These are phyloP conservation scores for Arabidopsis arenosa DNA, from an alignment of 345 rosid species.

Conservation along the genomic window DNA sequence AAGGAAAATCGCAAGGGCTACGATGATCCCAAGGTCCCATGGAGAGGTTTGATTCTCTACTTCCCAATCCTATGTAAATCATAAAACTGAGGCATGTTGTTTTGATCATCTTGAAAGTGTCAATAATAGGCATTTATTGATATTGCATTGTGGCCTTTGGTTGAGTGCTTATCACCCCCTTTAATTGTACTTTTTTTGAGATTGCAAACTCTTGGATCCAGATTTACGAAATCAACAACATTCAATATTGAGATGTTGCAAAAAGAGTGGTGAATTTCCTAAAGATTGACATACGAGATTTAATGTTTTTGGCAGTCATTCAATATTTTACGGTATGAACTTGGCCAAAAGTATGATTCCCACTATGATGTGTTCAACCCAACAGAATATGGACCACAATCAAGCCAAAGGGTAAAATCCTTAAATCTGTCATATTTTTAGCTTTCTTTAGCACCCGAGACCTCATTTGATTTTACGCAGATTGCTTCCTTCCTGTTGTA, in stretches of 20 bases:
- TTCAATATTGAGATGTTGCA: conserved; percentile 7
- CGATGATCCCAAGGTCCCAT: conserved; percentile 68
- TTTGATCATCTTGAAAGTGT: background rate
- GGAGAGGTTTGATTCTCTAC: conserved; percentile 64
- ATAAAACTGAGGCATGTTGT: background rate
- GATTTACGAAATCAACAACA: conserved; percentile 7
- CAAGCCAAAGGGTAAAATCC: conserved; percentile 72
- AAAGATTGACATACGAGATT: conserved; percentile 24
- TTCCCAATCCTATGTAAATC: background rate
- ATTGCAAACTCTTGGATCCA: conserved; percentile 8
- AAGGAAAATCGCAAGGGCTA: conserved; percentile 70
- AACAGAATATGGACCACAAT: conserved; percentile 79
- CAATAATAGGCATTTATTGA: background rate
- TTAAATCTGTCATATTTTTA: background rate
- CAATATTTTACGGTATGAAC: conserved; percentile 80
- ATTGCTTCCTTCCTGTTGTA: conserved; percentile 71
- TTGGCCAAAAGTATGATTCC: conserved; percentile 88
- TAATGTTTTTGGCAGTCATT: conserved; percentile 66
- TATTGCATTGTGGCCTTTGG: conserved; percentile 13
- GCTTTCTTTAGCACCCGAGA: conserved; percentile 9
- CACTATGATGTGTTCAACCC: conserved; percentile 89
- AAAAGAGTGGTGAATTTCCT: conserved; percentile 14
- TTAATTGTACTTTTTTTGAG: background rate
- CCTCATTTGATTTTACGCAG: conserved; percentile 45
- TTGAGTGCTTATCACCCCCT: background rate